Conservation (phyloP, 345 rosid species). For the Citrus cavaleriei region DNA sequence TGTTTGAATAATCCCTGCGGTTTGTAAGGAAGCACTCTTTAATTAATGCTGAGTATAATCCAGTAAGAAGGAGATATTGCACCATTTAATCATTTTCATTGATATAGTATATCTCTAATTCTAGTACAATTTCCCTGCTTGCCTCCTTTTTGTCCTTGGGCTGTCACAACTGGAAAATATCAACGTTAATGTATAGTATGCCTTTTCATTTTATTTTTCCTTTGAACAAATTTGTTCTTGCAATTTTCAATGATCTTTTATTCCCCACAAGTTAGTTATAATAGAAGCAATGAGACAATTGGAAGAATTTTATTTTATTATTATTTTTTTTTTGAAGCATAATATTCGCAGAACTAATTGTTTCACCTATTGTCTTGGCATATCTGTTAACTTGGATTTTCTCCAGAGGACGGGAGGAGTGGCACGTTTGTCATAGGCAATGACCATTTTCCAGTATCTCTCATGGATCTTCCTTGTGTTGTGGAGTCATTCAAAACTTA, state of each 20-base stretch:
- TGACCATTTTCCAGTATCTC: conserved; percentile 72
- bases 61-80: not conserved
- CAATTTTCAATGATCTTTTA: too few species aligned
- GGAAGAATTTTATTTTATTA: too few species aligned
- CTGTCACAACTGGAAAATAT: not conserved
- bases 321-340: not conserved
- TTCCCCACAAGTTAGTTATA: not conserved
- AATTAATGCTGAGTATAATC: not conserved
- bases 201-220: not conserved
- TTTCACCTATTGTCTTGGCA: not conserved
- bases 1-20: not conserved
- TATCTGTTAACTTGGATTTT: not conserved
- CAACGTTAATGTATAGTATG: not conserved
- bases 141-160: not conserved
- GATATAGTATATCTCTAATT: not conserved
- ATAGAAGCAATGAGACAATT: not conserved
- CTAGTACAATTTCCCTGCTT: not conserved
- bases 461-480: conserved; percentile 85
- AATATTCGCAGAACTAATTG: not conserved
- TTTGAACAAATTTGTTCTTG: not conserved
- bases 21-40: not conserved
- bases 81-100: not conserved
- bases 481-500: conserved; percentile 93
- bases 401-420: conserved; percentile 84
- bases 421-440: conserved; percentile 75